Evolutionary conservation across 2,329 filamentous ascomycete genomes (phyloP), one percentile per base, ranked within the genome.

Genomic region (Dactylonectria macrodidyma): DNA sequence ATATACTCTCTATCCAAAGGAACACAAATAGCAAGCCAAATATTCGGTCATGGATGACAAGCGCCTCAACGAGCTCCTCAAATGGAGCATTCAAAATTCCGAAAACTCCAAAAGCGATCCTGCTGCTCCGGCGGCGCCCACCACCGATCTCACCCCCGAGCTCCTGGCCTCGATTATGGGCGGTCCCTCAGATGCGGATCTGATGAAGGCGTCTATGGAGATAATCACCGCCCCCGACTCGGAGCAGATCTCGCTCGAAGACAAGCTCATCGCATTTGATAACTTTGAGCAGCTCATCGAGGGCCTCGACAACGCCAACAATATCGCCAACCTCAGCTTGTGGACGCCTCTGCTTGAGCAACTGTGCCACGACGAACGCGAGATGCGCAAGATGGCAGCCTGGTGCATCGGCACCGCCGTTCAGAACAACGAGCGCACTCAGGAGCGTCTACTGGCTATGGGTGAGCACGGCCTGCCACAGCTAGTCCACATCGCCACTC

Each of bases 341-440:
- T 99, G 96, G 96, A 88, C 89, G 11, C 94, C 94, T 10, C 85
- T 99, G 46, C 84, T 98, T 11, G 82, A 86, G 9, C 89, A 92
- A 70, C 85, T 99, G 14, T 85, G 86, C 57, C 87, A 91, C 76
- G 85, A 88, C 11, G 92, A 96, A 77, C 79, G 86, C 6, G 93
- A 96, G 70, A 85, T 97, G 77, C 87, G 95, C 71, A 90, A 87
- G 75, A 95, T 94, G 89, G 95, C 95, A 3, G 95, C 95, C n/a
- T 97, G 94, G 93, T 98, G 95, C 83, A 85, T 96, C 66, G 94
- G 94, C 58, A 98, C 95, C 6, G 95, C 96, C 10, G 96, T 99
- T 67, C 95, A 98, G 86, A 99, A 99, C 84, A 98, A 99, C 81
- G 87, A 89, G 74, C 92, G 92, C 79, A 91, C 90, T 58, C 96